Evolutionary conservation across 2,329 filamentous ascomycete genomes (phyloP), one percentile per base, ranked within the genome.

Genomic region (Magnaporthiopsis incrustans): DNA sequence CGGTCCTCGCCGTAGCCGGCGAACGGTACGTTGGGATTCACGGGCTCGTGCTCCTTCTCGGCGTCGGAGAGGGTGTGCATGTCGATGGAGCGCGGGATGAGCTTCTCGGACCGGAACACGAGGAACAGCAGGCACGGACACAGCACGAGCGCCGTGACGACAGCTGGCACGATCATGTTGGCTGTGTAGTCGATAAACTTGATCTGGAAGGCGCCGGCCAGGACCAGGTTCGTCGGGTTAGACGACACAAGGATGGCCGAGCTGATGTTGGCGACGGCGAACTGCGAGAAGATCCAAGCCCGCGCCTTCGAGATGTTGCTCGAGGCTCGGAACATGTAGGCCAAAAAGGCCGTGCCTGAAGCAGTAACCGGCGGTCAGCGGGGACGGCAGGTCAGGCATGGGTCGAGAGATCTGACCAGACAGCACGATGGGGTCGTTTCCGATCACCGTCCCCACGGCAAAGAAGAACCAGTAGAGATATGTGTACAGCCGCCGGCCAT

Each of bases 231-330:
- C 2, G 89, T 91, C 0, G 89, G 89, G 66, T 92, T 92, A 0
- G 89, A 91, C 0, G 89, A 91, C 12, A 92, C 89, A 15, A 92
- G 78, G 30, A 91, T 89, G 0, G 89, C 88, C 0, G 89, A 91
- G 2, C 85, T 86, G 61, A 91, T 89, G 67, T 91, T 91, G 63
- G 88, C 88, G 1, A 90, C 74, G 22, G 89, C 83, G 65, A 91
- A 91, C 65, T 92, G 89, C 1, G 84, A 84, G 68, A 86, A 82
- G 30, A 91, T 90, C 89, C 89, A 91, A 0, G 89, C 89, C 69
- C 85, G 78, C 0, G 89, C 88, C 64, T 89, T 84, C 15, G 82
- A 76, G 65, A 92, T 91, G 67, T 91, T 91, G 73, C 83, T 86
- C 0, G 88, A 90, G 0, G 90, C 88, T 10, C 88, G 80, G 0